These are phyloP conservation scores for Alternaria viburni DNA, from an alignment of 2,329 filamentous ascomycete species.

Conservation along the genomic window DNA sequence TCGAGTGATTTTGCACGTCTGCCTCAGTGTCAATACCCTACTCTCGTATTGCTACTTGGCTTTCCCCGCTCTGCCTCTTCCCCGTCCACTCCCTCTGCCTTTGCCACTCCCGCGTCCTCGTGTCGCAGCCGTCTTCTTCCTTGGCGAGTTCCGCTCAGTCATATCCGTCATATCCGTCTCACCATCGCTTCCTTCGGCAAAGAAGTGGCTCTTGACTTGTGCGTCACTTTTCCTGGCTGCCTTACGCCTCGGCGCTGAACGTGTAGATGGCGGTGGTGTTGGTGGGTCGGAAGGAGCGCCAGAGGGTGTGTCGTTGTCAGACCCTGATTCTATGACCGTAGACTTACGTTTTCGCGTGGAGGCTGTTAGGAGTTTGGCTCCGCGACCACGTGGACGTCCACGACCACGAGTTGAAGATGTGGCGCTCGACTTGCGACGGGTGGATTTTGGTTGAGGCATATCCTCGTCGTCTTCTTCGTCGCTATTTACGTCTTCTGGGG, in stretches of 20 bases:
- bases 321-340: conserved; percentile 5
- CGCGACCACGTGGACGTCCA: conserved; percentile 1
- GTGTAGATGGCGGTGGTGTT: conserved; percentile 10
- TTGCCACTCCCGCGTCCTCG: conserved; percentile 4
- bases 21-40: background rate
- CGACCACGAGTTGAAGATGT: background rate
- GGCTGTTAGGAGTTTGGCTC: conserved; percentile 10
- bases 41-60: conserved; percentile 2
- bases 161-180: conserved; percentile 42
- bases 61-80: conserved; percentile 9
- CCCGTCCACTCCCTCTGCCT: conserved; percentile 16
- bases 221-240: conserved; percentile 37
- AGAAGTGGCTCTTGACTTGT: conserved; percentile 44
- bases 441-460: background rate
- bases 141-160: conserved; percentile 29
- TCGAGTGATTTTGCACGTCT: conserved; percentile 2
- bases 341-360: conserved; percentile 15
- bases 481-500: conserved; percentile 56
- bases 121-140: conserved; percentile 10
- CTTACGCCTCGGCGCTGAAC: conserved; percentile 31
- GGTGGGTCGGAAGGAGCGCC: conserved; percentile 13
- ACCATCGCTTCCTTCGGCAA: conserved; percentile 37
- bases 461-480: conserved; percentile 38
- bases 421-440: conserved; percentile 16
- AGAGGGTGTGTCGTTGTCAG: conserved; percentile 18